Conservation (phyloP, 345 rosid genomes). For the Excoecaria agallocha region DNA sequence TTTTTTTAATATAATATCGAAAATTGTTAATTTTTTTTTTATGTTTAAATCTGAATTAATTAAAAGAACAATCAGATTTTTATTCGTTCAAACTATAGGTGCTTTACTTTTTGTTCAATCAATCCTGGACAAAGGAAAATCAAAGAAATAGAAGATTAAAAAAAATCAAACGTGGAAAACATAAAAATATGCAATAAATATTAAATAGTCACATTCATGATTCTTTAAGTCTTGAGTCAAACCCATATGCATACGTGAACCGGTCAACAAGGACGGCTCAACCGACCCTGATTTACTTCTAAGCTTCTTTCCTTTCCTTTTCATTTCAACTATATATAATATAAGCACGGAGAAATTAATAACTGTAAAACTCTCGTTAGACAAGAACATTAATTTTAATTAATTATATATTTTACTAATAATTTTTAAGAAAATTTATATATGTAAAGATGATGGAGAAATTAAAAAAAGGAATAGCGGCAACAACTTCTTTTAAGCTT, state of each 20-base stretch:
- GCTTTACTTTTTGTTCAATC: too few relatives aligned
- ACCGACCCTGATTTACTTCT: constrained; percentile 10
- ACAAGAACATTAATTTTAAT: too few relatives aligned
- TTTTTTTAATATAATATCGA: too few relatives aligned
- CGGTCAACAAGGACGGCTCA: constrained; percentile 44
- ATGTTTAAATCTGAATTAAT: too few relatives aligned
- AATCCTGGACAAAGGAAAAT: too few relatives aligned
- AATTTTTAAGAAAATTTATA: not conserved
- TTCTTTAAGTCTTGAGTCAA: constrained; percentile 10
- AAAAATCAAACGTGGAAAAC: not conserved
- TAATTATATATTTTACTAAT: too few relatives aligned
- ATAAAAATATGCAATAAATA: not conserved
- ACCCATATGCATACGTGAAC: not conserved
- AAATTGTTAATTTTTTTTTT: too few relatives aligned
- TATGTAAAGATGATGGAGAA: not conserved
- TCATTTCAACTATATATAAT: not conserved
- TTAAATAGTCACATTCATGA: too few relatives aligned
- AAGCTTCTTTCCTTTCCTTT: not conserved
- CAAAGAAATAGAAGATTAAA: too few relatives aligned
- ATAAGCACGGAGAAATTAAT: not conserved
- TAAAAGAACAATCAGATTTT: too few relatives aligned
- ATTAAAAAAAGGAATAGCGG: not conserved
- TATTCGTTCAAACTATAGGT: too few relatives aligned
- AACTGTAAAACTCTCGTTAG: not conserved
- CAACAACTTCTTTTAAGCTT: constrained; percentile 20